Conservation (phyloP, 805 yeast species). For the Suhomyces sp. region DNA sequence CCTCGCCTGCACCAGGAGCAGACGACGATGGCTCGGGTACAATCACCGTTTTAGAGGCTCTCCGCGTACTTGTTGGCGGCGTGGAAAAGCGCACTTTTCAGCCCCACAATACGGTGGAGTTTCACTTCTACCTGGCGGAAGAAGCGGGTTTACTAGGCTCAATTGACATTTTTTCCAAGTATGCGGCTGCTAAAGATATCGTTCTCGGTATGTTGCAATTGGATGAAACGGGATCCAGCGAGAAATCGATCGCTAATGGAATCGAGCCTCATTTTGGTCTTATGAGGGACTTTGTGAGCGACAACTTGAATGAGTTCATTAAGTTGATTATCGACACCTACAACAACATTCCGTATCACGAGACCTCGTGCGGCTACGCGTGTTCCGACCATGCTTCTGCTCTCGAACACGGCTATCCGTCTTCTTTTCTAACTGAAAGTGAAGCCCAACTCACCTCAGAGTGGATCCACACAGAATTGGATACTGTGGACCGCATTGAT, state of each 20-base stretch:
- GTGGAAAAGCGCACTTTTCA: not conserved
- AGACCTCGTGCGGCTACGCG: conserved; percentile 84
- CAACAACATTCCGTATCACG: conserved; percentile 65
- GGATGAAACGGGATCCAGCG: conserved; percentile 87
- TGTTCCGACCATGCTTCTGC: conserved; percentile 95
- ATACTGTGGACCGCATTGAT: conserved; percentile 77
- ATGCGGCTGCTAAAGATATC: conserved; percentile 39
- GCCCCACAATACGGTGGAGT: conserved; percentile 68
- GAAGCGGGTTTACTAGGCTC: conserved; percentile 92
- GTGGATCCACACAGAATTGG: conserved; percentile 72
- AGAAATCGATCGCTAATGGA: conserved; percentile 47
- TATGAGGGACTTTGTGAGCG: conserved; percentile 65
- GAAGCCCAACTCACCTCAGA: conserved; percentile 62
- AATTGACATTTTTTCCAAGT: conserved; percentile 64
- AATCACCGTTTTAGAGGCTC: conserved; percentile 69
- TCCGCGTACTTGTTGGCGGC: conserved; percentile 46
- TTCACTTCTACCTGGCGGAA: conserved; percentile 94
- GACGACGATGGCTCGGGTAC: conserved; percentile 93
- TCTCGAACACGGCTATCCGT: conserved; percentile 75
- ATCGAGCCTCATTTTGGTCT: conserved; percentile 71
- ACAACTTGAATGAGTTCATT: conserved; percentile 55
- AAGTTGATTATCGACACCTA: conserved; percentile 60
- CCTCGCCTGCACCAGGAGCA: conserved; percentile 84
- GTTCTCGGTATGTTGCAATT: conserved; percentile 88
- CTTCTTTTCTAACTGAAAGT: conserved; percentile 78